A percentile compares a stretch with the other conserved stretches of the same genome.
phyloP scores from a whole-genome alignment of 2,329 filamentous ascomycete genomes.

The Xylaria sp. region DNA sequence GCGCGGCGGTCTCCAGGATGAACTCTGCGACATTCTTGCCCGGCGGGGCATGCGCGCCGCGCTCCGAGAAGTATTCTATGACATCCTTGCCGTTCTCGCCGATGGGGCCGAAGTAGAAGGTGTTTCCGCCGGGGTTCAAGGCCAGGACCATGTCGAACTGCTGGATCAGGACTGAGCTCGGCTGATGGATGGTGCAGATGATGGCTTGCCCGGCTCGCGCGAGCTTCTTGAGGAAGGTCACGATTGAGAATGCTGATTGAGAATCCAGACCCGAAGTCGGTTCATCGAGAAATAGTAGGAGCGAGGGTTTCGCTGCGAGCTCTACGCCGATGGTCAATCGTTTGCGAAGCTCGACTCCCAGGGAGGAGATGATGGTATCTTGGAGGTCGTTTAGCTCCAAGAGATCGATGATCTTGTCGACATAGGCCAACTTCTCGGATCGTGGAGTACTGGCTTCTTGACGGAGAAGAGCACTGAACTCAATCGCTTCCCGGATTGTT shows the following conservation, averaged over 20 bases:
- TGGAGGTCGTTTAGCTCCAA: conserved; percentile 76
- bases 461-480: conserved; percentile 82
- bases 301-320: conserved; percentile 73
- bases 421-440: conserved; percentile 84
- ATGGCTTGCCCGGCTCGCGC: conserved; percentile 74
- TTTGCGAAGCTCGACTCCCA: conserved; percentile 77
- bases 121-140: conserved; percentile 74
- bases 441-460: conserved; percentile 79
- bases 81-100: conserved; percentile 73
- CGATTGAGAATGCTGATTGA: conserved; percentile 74
- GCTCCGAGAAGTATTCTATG: conserved; percentile 73
- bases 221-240: conserved; percentile 75
- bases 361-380: conserved; percentile 71
- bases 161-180: conserved; percentile 73
- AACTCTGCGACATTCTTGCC: conserved; percentile 61
- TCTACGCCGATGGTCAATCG: conserved; percentile 79
- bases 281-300: conserved; percentile 77
- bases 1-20: conserved; percentile 58
- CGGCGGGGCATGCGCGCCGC: conserved; percentile 73
- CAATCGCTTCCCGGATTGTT: conserved; percentile 88
- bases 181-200: conserved; percentile 79
- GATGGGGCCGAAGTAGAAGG: conserved; percentile 78
- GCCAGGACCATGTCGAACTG: conserved; percentile 80
- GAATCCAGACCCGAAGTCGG: conserved; percentile 77
- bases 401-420: conserved; percentile 91